Evolutionary conservation across 2,329 filamentous ascomycete genomes (phyloP).

Genomic region (Cladosporium phlei): DNA sequence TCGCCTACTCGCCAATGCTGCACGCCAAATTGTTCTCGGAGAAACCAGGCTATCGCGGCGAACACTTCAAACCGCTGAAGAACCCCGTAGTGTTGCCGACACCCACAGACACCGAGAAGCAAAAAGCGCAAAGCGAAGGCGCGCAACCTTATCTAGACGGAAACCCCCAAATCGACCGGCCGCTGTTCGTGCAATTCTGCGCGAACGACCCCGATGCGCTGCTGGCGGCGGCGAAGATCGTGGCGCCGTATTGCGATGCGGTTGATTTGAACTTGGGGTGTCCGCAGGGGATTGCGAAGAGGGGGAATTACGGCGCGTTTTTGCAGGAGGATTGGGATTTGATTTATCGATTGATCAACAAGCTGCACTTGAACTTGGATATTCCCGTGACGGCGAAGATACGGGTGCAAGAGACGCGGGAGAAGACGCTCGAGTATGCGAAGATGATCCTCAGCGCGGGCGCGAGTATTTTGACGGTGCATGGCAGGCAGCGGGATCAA

Average conservation of each 20-base stretch:
- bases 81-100: slow-evolving; percentile 21
- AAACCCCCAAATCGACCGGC: slow-evolving; percentile 76
- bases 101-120: slow-evolving; percentile 20
- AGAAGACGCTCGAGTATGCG: slow-evolving; percentile 84
- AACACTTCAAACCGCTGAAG: slow-evolving; percentile 70
- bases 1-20: slow-evolving; percentile 94
- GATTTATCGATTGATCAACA: slow-evolving; percentile 76
- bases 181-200: slow-evolving; percentile 95
- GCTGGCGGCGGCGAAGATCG: slow-evolving; percentile 70
- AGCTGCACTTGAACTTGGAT: slow-evolving; percentile 69
- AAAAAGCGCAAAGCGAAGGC: slow-evolving; percentile 18
- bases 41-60: slow-evolving; percentile 66
- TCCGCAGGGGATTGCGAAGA: slow-evolving; percentile 88
- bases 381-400: slow-evolving; percentile 95
- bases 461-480: slow-evolving; percentile 88
- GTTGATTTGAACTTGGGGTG: slow-evolving; percentile 94
- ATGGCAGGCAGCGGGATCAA: slow-evolving; percentile 82
- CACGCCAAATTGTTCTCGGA: slow-evolving; percentile 86
- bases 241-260: slow-evolving; percentile 85
- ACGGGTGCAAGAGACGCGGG: slow-evolving; percentile 76
- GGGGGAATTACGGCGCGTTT: slow-evolving; percentile 89
- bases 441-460: slow-evolving; percentile 80
- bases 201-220: slow-evolving; percentile 79
- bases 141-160: slow-evolving; percentile 68
- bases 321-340: slow-evolving; percentile 87